These are phyloP conservation scores for Lactifluus piperatus DNA, from an alignment of 768 basidiomycete species.

Conservation along the genomic window DNA sequence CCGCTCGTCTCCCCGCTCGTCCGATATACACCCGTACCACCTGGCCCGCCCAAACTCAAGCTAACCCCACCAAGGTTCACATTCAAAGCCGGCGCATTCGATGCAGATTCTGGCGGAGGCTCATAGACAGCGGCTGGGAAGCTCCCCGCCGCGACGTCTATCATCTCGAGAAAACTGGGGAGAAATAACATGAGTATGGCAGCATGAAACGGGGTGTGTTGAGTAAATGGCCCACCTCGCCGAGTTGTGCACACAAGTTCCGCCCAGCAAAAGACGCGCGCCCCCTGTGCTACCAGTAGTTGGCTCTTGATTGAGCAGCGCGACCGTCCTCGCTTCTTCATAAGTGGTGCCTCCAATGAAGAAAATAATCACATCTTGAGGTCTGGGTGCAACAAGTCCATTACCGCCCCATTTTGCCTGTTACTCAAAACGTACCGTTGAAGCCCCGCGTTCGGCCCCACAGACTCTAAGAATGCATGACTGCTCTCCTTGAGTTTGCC, in stretches of 20 bases:
- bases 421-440: constrained; percentile 45
- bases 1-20: constrained; percentile 59
- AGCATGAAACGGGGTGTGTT: background rate
- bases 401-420: background rate
- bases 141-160: constrained; percentile 56
- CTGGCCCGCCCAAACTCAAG: constrained; percentile 84
- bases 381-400: constrained; percentile 38
- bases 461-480: constrained; percentile 81
- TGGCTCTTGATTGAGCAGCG: constrained; percentile 80
- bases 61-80: constrained; percentile 89
- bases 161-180: constrained; percentile 80
- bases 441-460: constrained; percentile 56
- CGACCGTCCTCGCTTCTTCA: constrained; percentile 82
- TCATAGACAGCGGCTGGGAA: constrained; percentile 63
- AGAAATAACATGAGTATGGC: background rate
- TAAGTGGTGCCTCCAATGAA: constrained; percentile 96
- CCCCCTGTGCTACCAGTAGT: constrained; percentile 48
- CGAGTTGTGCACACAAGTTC: constrained; percentile 93
- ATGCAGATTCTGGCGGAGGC: constrained; percentile 65
- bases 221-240: constrained; percentile 51
- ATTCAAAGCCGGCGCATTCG: constrained; percentile 73
- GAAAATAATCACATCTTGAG: constrained; percentile 95
- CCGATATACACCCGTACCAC: constrained; percentile 78
- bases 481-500: constrained; percentile 80
- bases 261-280: constrained; percentile 78